Evolutionary conservation across 2,329 filamentous ascomycete genomes (phyloP).

Genomic region (Ophiosphaerella herpotricha): DNA sequence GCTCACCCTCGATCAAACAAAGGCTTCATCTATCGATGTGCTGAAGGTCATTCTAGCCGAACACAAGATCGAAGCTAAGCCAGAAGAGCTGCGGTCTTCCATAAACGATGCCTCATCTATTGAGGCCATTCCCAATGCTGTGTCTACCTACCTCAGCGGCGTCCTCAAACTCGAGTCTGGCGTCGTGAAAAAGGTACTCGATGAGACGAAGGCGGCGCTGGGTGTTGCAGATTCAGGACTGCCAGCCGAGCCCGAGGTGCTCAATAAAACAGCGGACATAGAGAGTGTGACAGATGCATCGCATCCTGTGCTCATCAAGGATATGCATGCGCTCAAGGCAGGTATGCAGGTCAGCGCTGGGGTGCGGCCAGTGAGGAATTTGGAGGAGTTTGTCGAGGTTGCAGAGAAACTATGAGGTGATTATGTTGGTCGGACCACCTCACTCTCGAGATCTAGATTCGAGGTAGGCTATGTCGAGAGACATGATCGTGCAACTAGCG

Average conservation of each 20-base stretch:
- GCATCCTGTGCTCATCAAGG: constrained; percentile 67
- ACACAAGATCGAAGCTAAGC: constrained; percentile 52
- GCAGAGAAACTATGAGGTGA: constrained; percentile 23
- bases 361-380: constrained; percentile 71
- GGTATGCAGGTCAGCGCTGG: constrained; percentile 73
- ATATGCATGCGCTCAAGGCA: constrained; percentile 81
- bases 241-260: constrained; percentile 50
- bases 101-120: constrained; percentile 54
- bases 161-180: constrained; percentile 55
- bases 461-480: too few species aligned
- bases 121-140: constrained; percentile 54
- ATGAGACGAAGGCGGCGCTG: constrained; percentile 56
- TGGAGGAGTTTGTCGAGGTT: constrained; percentile 82
- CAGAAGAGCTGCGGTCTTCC: constrained; percentile 47
- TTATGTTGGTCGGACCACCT: background rate
- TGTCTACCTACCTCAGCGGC: constrained; percentile 55
- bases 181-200: constrained; percentile 54
- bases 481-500: too few species aligned
- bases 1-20: constrained; percentile 49
- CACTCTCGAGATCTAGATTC: too few species aligned
- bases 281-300: constrained; percentile 30
- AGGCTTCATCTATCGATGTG: constrained; percentile 40
- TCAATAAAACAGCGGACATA: constrained; percentile 25
- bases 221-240: constrained; percentile 39
- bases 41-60: constrained; percentile 52